phyloP scores from a whole-genome alignment of 1,284 basidiomycete genomes.

The Ustilago vetiveriae region DNA sequence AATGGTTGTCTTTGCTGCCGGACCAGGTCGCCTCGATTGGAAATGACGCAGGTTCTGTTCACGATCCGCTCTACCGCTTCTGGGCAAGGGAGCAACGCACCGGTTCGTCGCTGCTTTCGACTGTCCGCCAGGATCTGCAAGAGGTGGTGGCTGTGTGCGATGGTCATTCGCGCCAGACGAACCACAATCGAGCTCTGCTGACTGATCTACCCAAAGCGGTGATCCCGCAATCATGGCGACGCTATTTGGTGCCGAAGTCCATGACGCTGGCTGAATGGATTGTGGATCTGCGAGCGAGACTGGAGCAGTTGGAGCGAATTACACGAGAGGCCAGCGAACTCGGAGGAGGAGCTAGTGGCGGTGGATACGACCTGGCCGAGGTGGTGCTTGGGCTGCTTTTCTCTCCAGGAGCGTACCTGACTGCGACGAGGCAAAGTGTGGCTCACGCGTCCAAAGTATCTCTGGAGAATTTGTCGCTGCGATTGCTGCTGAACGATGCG shows the following conservation, averaged over 20 bases:
- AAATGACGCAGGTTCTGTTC: constrained; percentile 42
- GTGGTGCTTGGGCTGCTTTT: constrained; percentile 61
- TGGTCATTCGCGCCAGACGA: constrained; percentile 56
- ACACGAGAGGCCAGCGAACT: constrained; percentile 20
- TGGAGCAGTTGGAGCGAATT: constrained; percentile 51
- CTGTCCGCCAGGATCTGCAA: constrained; percentile 52
- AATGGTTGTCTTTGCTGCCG: constrained; percentile 52
- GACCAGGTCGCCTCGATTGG: constrained; percentile 22
- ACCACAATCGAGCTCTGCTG: constrained; percentile 56
- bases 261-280: constrained; percentile 61
- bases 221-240: constrained; percentile 56
- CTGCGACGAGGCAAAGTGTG: constrained; percentile 63
- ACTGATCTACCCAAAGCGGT: constrained; percentile 55
- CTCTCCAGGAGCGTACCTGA: constrained; percentile 62
- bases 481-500: constrained; percentile 38
- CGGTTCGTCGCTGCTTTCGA: constrained; percentile 44
- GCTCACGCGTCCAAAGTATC: constrained; percentile 50
- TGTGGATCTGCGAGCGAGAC: constrained; percentile 51
- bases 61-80: constrained; percentile 61
- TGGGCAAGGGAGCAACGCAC: constrained; percentile 64
- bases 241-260: constrained; percentile 49
- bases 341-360: constrained; percentile 1
- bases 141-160: constrained; percentile 55
- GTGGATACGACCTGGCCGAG: constrained; percentile 49
- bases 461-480: constrained; percentile 59